phyloP scores from a whole-genome alignment of 1,139 yeast genomes.

The Pichia sp. region DNA sequence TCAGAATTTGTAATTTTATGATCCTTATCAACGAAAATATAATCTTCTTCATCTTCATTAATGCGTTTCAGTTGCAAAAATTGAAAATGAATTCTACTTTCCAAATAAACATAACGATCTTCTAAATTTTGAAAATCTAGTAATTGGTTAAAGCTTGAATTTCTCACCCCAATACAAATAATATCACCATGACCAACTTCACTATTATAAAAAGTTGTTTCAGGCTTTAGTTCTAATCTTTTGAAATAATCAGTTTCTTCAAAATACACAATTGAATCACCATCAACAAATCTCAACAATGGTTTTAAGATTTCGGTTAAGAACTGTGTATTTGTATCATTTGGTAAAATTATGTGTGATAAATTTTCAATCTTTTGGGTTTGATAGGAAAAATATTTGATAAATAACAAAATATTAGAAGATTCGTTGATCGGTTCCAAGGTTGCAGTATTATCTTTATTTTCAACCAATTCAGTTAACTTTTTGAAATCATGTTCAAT shows the following conservation, averaged over 20 bases:
- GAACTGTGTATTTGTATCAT: conserved; percentile 40
- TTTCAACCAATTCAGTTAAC: conserved; percentile 9
- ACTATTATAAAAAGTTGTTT: conserved; percentile 47
- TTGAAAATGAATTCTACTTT: conserved; percentile 57
- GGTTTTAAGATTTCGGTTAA: conserved; percentile 40
- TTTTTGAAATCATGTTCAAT: conserved; percentile 12
- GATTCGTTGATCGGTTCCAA: conserved; percentile 22
- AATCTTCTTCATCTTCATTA: conserved; percentile 22
- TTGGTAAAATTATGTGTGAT: conserved; percentile 54
- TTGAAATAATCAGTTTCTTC: conserved; percentile 71
- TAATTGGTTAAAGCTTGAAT: conserved; percentile 15
- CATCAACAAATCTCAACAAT: conserved; percentile 40
- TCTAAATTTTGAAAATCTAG: conserved; percentile 29
- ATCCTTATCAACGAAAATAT: conserved; percentile 16
- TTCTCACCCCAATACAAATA: conserved; percentile 45
- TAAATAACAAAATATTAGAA: conserved; percentile 46
- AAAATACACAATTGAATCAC: conserved; percentile 40
- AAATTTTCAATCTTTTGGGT: conserved; percentile 54
- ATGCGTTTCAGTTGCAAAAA: conserved; percentile 42
- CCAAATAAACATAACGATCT: conserved; percentile 57
- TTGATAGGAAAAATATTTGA: conserved; percentile 63
- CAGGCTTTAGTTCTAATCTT: conserved; percentile 44
- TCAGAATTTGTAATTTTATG: conserved; percentile 7
- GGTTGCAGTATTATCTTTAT: conserved; percentile 13
- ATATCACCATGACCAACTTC: conserved; percentile 81